Percentiles rank a stretch among this genome's conserved stretches.
phyloP scores from a whole-genome alignment of 1,139 yeast genomes.

The Lodderomyces pseudojiufengensis region DNA sequence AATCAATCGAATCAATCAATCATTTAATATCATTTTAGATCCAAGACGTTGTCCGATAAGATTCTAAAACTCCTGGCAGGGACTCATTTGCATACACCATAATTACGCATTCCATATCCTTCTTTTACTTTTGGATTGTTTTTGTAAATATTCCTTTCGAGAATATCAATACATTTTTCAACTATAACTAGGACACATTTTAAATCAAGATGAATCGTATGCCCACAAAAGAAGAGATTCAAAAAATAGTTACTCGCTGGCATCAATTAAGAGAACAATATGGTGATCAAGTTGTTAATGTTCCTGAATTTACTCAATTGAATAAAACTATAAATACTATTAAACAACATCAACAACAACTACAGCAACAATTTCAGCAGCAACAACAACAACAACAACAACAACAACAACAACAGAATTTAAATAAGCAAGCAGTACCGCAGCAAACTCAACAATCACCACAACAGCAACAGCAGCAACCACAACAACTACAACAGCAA shows the following conservation, averaged over 20 bases:
- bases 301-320: slow-evolving; percentile 59
- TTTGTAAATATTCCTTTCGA: too few relatives aligned
- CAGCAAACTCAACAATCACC: slow-evolving; percentile 9
- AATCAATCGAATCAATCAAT: too few relatives aligned
- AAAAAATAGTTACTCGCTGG: slow-evolving; percentile 52
- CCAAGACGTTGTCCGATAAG: too few relatives aligned
- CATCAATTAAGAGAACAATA: slow-evolving; percentile 57
- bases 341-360: slow-evolving; percentile 32
- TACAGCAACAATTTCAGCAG: slow-evolving; percentile 17
- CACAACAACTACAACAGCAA: slow-evolving; percentile 12
- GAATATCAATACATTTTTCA: too few relatives aligned
- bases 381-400: slow-evolving; percentile 15
- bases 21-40: background rate
- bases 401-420: slow-evolving; percentile 12
- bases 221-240: slow-evolving; percentile 41
- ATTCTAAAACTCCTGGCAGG: too few relatives aligned
- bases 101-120: too few relatives aligned
- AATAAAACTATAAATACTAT: slow-evolving; percentile 53
- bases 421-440: slow-evolving; percentile 11
- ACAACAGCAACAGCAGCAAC: slow-evolving; percentile 2
- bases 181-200: too few relatives aligned
- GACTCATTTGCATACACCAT: too few relatives aligned
- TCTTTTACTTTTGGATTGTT: background rate
- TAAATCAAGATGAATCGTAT: slow-evolving; percentile 30
- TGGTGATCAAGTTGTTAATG: slow-evolving; percentile 61